Base-by-base conservation (phyloP, 2,329 filamentous ascomycete genomes). In the Aspergillus eucalypticola region DNA sequence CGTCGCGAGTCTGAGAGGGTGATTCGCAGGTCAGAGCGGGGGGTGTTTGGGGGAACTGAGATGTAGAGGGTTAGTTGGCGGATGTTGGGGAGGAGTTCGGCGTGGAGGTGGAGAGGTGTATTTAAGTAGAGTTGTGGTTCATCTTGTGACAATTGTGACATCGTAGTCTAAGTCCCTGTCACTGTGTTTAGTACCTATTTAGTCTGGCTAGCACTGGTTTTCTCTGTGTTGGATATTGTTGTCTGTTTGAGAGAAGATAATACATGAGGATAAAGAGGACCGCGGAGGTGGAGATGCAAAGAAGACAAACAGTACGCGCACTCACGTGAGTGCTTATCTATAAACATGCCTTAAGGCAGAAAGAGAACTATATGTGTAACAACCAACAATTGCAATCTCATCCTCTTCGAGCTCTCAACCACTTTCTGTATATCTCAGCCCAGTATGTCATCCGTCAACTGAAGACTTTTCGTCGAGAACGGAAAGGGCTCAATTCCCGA, bases 21-120 rank as follows among this genome's bases (percentile, higher is more conserved):
- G 49, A 75, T 69, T 6, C 66, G 49, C 11, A 68, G 67, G 29
- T 52, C 55, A 38, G 63, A 51, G 38, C 55, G 51, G 19, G 63
- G 29, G 2, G 65, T 42, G 15, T 50, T 55, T 44, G 61, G 53
- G 1, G 71, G 74, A 5, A 86, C 72, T 2, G 81, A 83, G 1
- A 83, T 81, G 64, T 85, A 83, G 15, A 88, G 76, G 2, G 84
- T 84, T 44, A 87, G 76, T 61, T 86, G 85, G 44, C 84, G 82
- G 62, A 88, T 86, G 63, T 88, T 83, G 38, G 84, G 79, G 39
- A 88, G 75, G 15, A 86, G 79, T 71, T 88, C 86, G 23, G 85
- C 84, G 64, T 88, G 87, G 13, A 88, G 75, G 44, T 76, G 55
- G 2, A 81, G 53, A 1, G 5, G 62, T 29, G 21, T 8, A 5